A percentile compares a stretch with the other conserved stretches of the same genome.
phyloP scores from a whole-genome alignment of 2,329 filamentous ascomycete genomes.

The Cercospora canescens region DNA sequence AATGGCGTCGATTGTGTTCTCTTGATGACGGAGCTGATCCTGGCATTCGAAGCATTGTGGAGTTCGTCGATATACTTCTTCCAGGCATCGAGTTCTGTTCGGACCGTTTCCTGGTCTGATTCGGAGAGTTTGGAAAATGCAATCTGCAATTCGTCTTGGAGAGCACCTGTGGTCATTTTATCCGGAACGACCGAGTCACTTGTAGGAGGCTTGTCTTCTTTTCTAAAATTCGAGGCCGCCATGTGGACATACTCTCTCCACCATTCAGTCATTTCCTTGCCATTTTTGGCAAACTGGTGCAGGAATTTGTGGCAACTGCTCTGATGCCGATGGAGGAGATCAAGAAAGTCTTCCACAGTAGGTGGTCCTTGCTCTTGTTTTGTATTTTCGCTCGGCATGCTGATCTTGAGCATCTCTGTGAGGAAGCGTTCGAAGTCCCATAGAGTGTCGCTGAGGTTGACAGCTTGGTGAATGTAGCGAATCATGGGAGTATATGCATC shows the following conservation, averaged over 20 bases:
- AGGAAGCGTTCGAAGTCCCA: slow-evolving; percentile 68
- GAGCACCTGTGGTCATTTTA: slow-evolving; percentile 43
- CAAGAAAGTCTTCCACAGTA: slow-evolving; percentile 71
- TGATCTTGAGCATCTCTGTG: slow-evolving; percentile 65
- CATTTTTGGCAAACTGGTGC: slow-evolving; percentile 67
- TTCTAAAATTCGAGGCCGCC: slow-evolving; percentile 58
- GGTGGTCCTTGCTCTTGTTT: slow-evolving; percentile 45
- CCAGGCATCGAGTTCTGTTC: slow-evolving; percentile 60
- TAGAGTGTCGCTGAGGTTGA: slow-evolving; percentile 70
- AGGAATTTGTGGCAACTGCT: slow-evolving; percentile 67
- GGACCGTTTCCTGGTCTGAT: slow-evolving; percentile 49
- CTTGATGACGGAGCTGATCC: slow-evolving; percentile 59
- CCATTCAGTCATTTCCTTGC: slow-evolving; percentile 63
- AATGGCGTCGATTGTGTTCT: slow-evolving; percentile 45
- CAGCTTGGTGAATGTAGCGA: slow-evolving; percentile 66
- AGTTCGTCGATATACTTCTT: slow-evolving; percentile 60
- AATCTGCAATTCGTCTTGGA: slow-evolving; percentile 43
- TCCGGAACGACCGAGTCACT: slow-evolving; percentile 26
- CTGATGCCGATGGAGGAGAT: slow-evolving; percentile 65
- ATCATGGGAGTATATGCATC: slow-evolving; percentile 74
- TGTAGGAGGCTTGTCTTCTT: slow-evolving; percentile 27
- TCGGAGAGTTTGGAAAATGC: slow-evolving; percentile 51
- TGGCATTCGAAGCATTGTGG: slow-evolving; percentile 53
- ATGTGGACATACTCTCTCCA: slow-evolving; percentile 63
- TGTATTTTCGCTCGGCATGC: slow-evolving; percentile 35